These are phyloP conservation scores for Tetrapisispora namnaoensis DNA, from an alignment of 805 yeast species.

Conservation along the genomic window DNA sequence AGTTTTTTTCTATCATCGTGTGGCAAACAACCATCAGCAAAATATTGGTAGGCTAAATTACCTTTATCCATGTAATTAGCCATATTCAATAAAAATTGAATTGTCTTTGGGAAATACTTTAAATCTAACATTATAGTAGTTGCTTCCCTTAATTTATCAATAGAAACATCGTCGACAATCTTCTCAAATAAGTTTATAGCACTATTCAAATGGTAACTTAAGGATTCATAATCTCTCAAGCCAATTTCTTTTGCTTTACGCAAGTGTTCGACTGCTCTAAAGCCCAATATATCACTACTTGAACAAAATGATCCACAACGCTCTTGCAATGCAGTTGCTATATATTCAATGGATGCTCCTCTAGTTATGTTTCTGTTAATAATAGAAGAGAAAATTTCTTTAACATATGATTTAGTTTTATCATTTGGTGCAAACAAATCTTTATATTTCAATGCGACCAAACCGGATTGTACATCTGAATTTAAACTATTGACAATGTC, in stretches of 20 bases:
- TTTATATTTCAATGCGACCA: slow-evolving; percentile 58
- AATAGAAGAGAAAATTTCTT: slow-evolving; percentile 79
- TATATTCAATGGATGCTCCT: slow-evolving; percentile 88
- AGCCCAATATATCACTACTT: slow-evolving; percentile 83
- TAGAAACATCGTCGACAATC: slow-evolving; percentile 65
- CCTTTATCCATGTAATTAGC: slow-evolving; percentile 61
- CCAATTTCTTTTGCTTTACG: slow-evolving; percentile 77
- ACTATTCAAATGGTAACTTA: slow-evolving; percentile 54
- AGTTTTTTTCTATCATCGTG: slow-evolving; percentile 43
- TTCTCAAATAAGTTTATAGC: slow-evolving; percentile 71
- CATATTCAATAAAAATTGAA: slow-evolving; percentile 68
- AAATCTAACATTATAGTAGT: slow-evolving; percentile 67
- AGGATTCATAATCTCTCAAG: slow-evolving; percentile 58
- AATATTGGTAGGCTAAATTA: slow-evolving; percentile 47
- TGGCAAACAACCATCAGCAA: slow-evolving; percentile 40
- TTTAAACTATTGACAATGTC: slow-evolving; percentile 64
- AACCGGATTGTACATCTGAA: slow-evolving; percentile 54
- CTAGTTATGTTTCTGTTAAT: slow-evolving; percentile 80
- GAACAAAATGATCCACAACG: slow-evolving; percentile 94
- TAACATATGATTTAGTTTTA: slow-evolving; percentile 47
- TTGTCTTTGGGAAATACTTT: slow-evolving; percentile 75
- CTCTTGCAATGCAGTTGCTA: slow-evolving; percentile 80
- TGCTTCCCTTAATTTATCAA: slow-evolving; percentile 76
- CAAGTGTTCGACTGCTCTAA: slow-evolving; percentile 86
- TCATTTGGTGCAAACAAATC: slow-evolving; percentile 68